Conservation (phyloP, 768 basidiomycete genomes). For the Phanerochaete carnosa region DNA sequence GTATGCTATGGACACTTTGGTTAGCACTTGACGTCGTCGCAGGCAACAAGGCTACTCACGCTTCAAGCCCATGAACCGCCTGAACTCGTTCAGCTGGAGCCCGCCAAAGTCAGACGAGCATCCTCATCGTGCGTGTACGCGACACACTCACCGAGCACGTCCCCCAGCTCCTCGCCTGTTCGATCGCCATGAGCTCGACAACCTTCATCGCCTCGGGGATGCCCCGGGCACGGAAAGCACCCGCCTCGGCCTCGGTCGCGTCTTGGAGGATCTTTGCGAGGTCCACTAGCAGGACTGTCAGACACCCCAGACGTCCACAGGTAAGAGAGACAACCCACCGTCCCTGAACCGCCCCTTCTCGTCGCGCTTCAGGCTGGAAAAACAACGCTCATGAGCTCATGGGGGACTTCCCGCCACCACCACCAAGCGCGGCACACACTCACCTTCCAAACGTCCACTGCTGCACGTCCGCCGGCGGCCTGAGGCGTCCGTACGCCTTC, state of each 20-base stretch:
- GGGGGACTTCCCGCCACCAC: background rate
- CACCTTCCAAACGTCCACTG: constrained; percentile 4
- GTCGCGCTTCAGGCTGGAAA: background rate
- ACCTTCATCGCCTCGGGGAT: constrained; percentile 62
- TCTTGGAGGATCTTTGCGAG: constrained; percentile 60
- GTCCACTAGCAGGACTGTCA: constrained; percentile 29
- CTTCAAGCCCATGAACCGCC: constrained; percentile 65
- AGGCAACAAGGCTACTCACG: constrained; percentile 34
- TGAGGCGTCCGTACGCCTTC: background rate
- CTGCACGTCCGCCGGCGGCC: background rate
- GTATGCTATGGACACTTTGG: constrained; percentile 8
- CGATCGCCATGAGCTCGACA: constrained; percentile 68
- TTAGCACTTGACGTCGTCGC: background rate
- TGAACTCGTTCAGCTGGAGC: constrained; percentile 20
- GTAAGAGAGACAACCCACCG: background rate
- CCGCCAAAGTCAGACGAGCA: background rate
- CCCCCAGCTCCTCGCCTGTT: constrained; percentile 66
- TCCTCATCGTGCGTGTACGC: background rate
- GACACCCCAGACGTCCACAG: background rate
- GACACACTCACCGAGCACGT: constrained; percentile 55
- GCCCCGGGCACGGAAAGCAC: constrained; percentile 66
- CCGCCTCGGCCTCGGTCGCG: constrained; percentile 56
- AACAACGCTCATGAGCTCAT: background rate
- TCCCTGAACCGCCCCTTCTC: background rate
- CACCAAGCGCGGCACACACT: background rate